Conservation (phyloP, 2,329 filamentous ascomycete species). For the Trichoderma lentiforme region DNA sequence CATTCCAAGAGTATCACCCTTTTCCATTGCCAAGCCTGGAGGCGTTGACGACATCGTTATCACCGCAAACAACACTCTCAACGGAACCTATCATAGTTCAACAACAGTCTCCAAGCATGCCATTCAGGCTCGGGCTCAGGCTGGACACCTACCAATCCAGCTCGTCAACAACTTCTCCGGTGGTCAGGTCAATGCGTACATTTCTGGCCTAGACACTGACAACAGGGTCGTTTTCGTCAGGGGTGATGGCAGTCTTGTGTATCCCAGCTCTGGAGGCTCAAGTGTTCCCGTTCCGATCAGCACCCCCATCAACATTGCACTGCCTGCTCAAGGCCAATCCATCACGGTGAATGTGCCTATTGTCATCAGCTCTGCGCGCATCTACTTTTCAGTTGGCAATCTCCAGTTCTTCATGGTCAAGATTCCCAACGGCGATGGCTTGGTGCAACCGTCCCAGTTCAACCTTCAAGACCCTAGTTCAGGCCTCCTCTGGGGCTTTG, state of each 20-base stretch:
- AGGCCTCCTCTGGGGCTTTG: constrained; percentile 47
- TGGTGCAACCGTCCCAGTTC: constrained; percentile 48
- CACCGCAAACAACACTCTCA: neutral
- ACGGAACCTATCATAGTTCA: neutral
- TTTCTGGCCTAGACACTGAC: constrained; percentile 42
- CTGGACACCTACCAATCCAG: constrained; percentile 26
- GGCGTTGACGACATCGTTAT: neutral
- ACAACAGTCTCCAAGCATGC: neutral
- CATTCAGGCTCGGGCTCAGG: constrained; percentile 1
- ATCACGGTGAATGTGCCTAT: constrained; percentile 40
- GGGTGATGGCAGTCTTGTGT: constrained; percentile 39
- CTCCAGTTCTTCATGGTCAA: constrained; percentile 43
- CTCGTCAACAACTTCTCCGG: constrained; percentile 44
- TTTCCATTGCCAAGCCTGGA: neutral
- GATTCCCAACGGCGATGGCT: constrained; percentile 30
- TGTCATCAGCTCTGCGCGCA: constrained; percentile 40
- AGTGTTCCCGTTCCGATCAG: constrained; percentile 35
- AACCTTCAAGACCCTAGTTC: constrained; percentile 44
- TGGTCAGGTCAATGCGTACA: constrained; percentile 41
- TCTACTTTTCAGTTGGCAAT: constrained; percentile 44
- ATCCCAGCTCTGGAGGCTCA: constrained; percentile 39
- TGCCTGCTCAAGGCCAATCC: constrained; percentile 37
- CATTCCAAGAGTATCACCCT: neutral
- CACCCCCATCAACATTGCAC: constrained; percentile 43
- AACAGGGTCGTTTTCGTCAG: constrained; percentile 42